A percentile compares a stretch with the other conserved stretches of the same genome.
Conservation (phyloP, 2,329 filamentous ascomycete species). For the Beauveria sp. region DNA sequence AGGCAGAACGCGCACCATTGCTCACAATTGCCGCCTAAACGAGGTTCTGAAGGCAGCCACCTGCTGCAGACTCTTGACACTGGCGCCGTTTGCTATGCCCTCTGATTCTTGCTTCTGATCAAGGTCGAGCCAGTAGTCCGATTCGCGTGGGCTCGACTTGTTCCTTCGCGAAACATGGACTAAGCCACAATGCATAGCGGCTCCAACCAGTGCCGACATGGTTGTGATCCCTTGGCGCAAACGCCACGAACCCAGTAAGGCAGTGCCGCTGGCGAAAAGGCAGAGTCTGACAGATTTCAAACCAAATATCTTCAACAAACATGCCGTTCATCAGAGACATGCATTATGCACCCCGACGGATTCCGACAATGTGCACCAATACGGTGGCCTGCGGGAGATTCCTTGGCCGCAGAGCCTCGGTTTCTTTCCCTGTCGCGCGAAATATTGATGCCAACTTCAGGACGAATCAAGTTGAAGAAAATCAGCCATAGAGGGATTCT, state of each 20-base stretch:
- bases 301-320: not conserved
- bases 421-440: not conserved
- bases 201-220: not conserved
- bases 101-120: no score
- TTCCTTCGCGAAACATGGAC: not conserved
- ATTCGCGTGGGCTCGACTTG: not conserved
- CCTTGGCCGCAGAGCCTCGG: not conserved
- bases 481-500: no score
- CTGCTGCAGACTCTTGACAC: no score
- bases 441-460: not conserved
- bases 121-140: no score
- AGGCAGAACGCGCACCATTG: no score
- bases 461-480: not conserved
- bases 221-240: not conserved
- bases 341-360: no score
- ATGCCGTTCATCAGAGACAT: not conserved
- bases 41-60: no score
- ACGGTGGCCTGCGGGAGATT: not conserved
- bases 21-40: no score
- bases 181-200: not conserved
- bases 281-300: not conserved
- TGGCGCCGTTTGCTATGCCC: no score
- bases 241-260: not conserved
- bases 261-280: not conserved
- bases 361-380: not conserved